phyloP scores from a whole-genome alignment of 2,329 filamentous ascomycete genomes.

The Zasmidium angulare region DNA sequence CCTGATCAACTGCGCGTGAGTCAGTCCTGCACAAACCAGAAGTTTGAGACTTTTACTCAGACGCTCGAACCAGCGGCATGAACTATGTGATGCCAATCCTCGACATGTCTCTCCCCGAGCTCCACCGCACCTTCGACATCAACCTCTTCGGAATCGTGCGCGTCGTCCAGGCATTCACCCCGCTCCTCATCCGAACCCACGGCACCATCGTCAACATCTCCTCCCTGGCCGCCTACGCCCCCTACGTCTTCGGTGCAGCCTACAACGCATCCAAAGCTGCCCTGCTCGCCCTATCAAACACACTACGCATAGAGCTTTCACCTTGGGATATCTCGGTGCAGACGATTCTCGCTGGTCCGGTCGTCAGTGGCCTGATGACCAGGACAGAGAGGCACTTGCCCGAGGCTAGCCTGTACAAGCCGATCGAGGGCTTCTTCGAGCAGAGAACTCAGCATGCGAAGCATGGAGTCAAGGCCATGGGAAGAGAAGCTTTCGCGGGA shows the following conservation, averaged over 20 bases:
- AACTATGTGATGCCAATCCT: slow-evolving; percentile 31
- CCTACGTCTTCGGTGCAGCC: slow-evolving; percentile 3
- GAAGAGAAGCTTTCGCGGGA: background rate
- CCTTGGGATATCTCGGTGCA: slow-evolving; percentile 50
- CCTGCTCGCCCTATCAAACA: slow-evolving; percentile 6
- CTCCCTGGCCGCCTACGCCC: slow-evolving; percentile 3
- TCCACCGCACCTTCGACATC: slow-evolving; percentile 25
- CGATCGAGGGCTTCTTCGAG: background rate
- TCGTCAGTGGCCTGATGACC: background rate
- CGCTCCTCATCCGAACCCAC: slow-evolving; percentile 4
- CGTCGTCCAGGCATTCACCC: slow-evolving; percentile 22
- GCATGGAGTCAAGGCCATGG: background rate
- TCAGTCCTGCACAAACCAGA: background rate
- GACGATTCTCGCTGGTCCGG: slow-evolving; percentile 52
- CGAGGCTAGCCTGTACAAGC: background rate
- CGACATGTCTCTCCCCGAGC: slow-evolving; percentile 21
- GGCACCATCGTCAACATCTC: slow-evolving; percentile 12
- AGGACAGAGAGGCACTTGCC: background rate
- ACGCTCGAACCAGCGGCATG: slow-evolving; percentile 14
- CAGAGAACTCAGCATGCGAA: background rate
- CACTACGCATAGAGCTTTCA: slow-evolving; percentile 47
- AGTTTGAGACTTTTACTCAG: background rate
- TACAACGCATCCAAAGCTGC: slow-evolving; percentile 15
- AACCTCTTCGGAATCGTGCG: slow-evolving; percentile 28
- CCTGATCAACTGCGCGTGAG: slow-evolving; percentile 7